Evolutionary conservation across 805 yeast genomes (phyloP).

Genomic region (Pichia kluyveri): DNA sequence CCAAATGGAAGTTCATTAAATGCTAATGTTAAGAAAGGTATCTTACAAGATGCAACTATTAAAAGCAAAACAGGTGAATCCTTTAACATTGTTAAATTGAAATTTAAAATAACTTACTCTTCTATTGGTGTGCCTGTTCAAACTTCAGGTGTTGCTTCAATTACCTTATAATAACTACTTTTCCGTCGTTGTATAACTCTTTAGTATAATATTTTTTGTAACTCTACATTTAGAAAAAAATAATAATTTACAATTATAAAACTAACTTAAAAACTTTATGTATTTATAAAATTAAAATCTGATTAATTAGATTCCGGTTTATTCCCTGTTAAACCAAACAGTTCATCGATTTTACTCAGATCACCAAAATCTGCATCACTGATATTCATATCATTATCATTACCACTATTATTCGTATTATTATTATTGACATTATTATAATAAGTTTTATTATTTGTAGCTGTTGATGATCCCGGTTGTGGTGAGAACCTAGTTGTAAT

Average conservation of each 20-base stretch:
- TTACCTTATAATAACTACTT: background rate
- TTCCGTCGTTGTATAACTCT: background rate
- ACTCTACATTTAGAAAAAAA: background rate
- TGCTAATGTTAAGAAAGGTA: conserved; percentile 14
- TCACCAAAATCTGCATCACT: conserved; percentile 4
- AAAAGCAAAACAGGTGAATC: conserved; percentile 12
- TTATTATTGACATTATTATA: background rate
- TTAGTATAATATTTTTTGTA: background rate
- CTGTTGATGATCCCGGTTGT: conserved; percentile 15
- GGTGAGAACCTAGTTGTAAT: conserved; percentile 24
- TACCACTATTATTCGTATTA: background rate
- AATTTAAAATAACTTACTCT: conserved; percentile 61
- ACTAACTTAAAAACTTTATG: too few species aligned
- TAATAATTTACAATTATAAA: background rate
- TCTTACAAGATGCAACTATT: conserved; percentile 20
- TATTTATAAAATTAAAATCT: background rate
- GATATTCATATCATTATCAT: background rate
- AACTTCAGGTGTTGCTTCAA: conserved; percentile 47
- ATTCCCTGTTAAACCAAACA: conserved; percentile 2
- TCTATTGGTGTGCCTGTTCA: conserved; percentile 38
- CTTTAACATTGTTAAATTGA: conserved; percentile 40
- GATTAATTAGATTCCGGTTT: background rate
- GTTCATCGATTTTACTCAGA: conserved; percentile 7
- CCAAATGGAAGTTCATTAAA: conserved; percentile 16
- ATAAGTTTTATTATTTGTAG: background rate